Evolutionary conservation across 345 rosid genomes (phyloP).

Genomic region (Salix koriyanagi): DNA sequence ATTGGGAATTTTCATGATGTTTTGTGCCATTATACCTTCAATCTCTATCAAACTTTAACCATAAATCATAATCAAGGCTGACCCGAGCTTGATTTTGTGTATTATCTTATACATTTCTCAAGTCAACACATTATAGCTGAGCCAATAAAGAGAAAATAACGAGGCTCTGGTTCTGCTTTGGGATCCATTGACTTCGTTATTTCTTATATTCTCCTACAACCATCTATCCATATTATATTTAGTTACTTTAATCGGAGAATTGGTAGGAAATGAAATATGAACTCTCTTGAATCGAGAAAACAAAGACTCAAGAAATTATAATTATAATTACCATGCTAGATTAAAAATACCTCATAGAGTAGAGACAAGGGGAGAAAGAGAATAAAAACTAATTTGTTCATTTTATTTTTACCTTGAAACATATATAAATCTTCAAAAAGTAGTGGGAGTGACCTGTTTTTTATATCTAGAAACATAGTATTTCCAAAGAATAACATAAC

Average conservation of each 20-base stretch:
- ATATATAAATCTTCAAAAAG: not conserved
- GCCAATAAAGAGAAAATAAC: not conserved
- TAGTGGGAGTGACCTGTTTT: too few species aligned
- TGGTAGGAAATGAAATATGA: too few species aligned
- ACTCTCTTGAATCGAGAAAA: too few species aligned
- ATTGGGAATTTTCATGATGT: slow-evolving; percentile 2
- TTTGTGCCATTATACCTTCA: slow-evolving; percentile 17
- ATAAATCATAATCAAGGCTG: not conserved
- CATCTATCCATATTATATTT: not conserved
- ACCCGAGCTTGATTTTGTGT: not conserved
- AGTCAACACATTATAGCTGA: not conserved
- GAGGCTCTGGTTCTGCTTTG: not conserved
- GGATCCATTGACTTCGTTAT: not conserved
- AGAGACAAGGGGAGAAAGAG: not conserved
- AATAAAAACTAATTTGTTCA: not conserved
- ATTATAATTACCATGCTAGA: not conserved
- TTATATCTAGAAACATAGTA: not conserved
- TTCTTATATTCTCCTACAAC: not conserved
- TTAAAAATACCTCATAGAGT: too few species aligned
- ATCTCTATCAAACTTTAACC: not conserved
- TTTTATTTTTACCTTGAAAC: not conserved
- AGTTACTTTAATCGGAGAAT: too few species aligned
- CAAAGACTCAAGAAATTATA: too few species aligned
- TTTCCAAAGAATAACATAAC: too few species aligned
- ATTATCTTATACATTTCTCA: not conserved